Conservation (phyloP, 257 asterid genomes). For the Penstemon newberryi region DNA sequence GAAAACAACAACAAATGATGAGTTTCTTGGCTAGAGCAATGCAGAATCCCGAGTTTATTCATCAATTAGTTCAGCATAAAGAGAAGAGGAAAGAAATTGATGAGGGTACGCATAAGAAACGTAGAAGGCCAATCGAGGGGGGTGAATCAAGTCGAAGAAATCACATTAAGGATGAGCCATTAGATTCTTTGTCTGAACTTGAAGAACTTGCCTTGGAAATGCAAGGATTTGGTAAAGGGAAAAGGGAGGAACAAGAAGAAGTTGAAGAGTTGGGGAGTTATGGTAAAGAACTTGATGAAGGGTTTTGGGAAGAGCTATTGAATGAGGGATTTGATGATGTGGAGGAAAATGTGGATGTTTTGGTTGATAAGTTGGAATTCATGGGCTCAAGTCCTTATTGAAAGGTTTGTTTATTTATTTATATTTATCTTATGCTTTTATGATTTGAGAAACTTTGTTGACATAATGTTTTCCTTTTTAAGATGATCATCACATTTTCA, state of each 20-base stretch:
- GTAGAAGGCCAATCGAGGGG: slow-evolving; percentile 56
- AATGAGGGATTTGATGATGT: slow-evolving; percentile 52
- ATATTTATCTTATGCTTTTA: background rate
- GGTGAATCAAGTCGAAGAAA: slow-evolving; percentile 36
- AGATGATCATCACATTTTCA: too few relatives aligned
- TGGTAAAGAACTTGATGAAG: slow-evolving; percentile 62
- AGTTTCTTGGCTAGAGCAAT: slow-evolving; percentile 73
- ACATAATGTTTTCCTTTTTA: too few relatives aligned
- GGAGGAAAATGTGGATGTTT: slow-evolving; percentile 48
- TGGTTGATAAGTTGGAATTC: slow-evolving; percentile 65
- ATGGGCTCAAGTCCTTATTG: slow-evolving; percentile 53
- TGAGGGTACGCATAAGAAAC: slow-evolving; percentile 53
- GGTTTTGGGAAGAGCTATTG: slow-evolving; percentile 82
- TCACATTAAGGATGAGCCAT: slow-evolving; percentile 47
- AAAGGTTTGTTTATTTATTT: background rate
- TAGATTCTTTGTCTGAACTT: slow-evolving; percentile 60
- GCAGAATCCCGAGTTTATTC: slow-evolving; percentile 75
- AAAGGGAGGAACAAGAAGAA: slow-evolving; percentile 29
- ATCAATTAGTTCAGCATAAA: slow-evolving; percentile 56
- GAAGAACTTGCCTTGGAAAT: slow-evolving; percentile 85
- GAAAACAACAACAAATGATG: slow-evolving; percentile 84
- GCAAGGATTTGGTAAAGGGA: slow-evolving; percentile 67
- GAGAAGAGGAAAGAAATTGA: slow-evolving; percentile 63
- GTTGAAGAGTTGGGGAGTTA: slow-evolving; percentile 17
- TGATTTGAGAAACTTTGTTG: background rate